Base-by-base conservation (phyloP, 2,329 filamentous ascomycete genomes). In the Polytolypa hystricis region DNA sequence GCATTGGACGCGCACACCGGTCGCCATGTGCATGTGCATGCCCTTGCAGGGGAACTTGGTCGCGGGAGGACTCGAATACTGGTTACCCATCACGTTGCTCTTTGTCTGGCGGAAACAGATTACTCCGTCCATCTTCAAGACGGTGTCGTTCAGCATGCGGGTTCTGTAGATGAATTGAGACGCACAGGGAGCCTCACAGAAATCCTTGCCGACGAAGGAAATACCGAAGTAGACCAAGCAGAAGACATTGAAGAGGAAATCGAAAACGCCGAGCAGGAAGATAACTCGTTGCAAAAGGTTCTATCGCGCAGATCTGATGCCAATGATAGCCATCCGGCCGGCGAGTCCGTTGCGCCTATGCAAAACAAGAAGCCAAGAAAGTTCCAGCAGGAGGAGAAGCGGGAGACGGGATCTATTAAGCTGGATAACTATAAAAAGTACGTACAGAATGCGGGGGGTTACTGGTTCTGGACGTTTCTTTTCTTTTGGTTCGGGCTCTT, bases 1-100 rank as follows among this genome's bases (percentile, higher is more conserved):
- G 65, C 84, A 7, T 75, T 91, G 6, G 84, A 93, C 55, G 79
- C 82, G 3, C 81, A 87, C 50, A 83, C 86, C 19, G 84, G 83
- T 11, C 73, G 81, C 18, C 80, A 84, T 48, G 78, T 89, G 33
- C 85, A 83, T 46, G 81, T 87, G 45, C 71, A 83, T 39, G 85
- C 79, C 42, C 65, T 89, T 2, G 78, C 73, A 2, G 83, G 83
- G 4, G 73, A 81, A 33, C 67, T 89, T 6, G 79, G 79, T 42
- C 58, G 67, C 15, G 77, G 75, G 0, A 66, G 84, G 38, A 91
- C 84, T 2, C 66, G 83, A 19, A 83, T 91, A 32, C 62, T 91
- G 3, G 84, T 86, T 17, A 91, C 84, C 0, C 84, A 91, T 51
- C 82, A 89, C 48, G 77, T 86, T 14, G 74, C 74, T 3, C 67